These are phyloP conservation scores for Lachancea lanzarotensis DNA, from an alignment of 805 yeast species.

Conservation along the genomic window DNA sequence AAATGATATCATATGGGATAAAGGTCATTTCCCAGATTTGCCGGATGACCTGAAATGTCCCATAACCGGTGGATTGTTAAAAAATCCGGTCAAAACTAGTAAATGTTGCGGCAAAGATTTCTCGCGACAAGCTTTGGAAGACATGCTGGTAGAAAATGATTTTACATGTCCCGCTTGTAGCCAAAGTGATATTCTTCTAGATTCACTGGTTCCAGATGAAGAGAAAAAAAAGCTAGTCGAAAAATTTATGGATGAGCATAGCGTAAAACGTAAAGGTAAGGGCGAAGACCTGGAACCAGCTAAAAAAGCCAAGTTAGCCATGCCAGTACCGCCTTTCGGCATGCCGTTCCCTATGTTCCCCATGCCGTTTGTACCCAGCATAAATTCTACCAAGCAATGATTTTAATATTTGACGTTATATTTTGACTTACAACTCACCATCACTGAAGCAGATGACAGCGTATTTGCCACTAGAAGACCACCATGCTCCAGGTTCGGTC, in stretches of 20 bases:
- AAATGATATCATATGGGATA: conserved; percentile 40
- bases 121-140: conserved; percentile 59
- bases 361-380: conserved; percentile 29
- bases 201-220: conserved; percentile 56
- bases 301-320: conserved; percentile 13
- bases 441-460: conserved; percentile 68
- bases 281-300: conserved; percentile 5
- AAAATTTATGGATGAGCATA: conserved; percentile 39
- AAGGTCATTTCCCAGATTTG: conserved; percentile 37
- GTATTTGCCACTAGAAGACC: conserved; percentile 90
- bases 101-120: conserved; percentile 67
- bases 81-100: conserved; percentile 65
- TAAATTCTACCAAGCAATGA: conserved; percentile 5
- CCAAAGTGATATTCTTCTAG: conserved; percentile 66
- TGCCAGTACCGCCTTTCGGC: conserved; percentile 30
- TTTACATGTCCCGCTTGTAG: conserved; percentile 88
- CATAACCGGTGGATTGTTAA: conserved; percentile 53
- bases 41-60: conserved; percentile 70
- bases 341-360: conserved; percentile 35
- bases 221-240: conserved; percentile 52
- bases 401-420: neutral
- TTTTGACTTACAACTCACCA: conserved; percentile 2
- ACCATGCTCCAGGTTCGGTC: conserved; percentile 60
- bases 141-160: conserved; percentile 66
- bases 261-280: conserved; percentile 13